Percentiles rank a stretch among this genome's conserved stretches.
Evolutionary conservation across 192 early-diverging fungal genomes (phyloP).

Genomic region (Coemansia sp.): DNA sequence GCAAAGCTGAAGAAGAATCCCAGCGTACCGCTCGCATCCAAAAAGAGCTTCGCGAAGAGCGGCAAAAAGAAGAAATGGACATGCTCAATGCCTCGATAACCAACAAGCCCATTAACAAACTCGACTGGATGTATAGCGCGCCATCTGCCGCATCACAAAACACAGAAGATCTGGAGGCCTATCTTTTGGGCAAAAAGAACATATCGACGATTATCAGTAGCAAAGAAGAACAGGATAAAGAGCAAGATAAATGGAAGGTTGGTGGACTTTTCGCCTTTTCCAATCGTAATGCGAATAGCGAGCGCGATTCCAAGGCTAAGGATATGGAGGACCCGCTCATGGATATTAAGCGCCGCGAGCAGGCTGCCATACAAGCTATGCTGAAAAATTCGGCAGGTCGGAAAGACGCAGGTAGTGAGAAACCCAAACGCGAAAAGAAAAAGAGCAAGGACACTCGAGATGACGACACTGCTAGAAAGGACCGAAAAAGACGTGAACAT

Average conservation of each 20-base stretch:
- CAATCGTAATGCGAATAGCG: constrained; percentile 73
- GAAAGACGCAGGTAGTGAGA: constrained; percentile 53
- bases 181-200: constrained; percentile 83
- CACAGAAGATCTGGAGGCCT: constrained; percentile 81
- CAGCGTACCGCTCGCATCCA: constrained; percentile 83
- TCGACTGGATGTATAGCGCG: constrained; percentile 97
- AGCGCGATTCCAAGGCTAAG: constrained; percentile 80
- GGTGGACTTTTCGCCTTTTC: constrained; percentile 51
- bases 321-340: constrained; percentile 90
- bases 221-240: constrained; percentile 17
- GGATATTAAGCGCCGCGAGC: constrained; percentile 84
- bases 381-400: constrained; percentile 69
- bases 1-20: constrained; percentile 80
- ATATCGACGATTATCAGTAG: constrained; percentile 66
- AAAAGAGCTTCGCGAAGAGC: constrained; percentile 91
- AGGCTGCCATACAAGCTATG: constrained; percentile 69
- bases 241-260: constrained; percentile 29
- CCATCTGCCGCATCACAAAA: constrained; percentile 56
- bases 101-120: constrained; percentile 66
- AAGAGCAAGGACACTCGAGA: constrained; percentile 20
- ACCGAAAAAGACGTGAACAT: constrained; percentile 1
- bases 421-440: constrained; percentile 33
- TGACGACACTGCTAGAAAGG: constrained; percentile 6
- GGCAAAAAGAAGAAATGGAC: constrained; percentile 82
- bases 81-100: constrained; percentile 70